Base-by-base conservation (phyloP, 2,329 filamentous ascomycete genomes). In the Lecanicillium sp. region DNA sequence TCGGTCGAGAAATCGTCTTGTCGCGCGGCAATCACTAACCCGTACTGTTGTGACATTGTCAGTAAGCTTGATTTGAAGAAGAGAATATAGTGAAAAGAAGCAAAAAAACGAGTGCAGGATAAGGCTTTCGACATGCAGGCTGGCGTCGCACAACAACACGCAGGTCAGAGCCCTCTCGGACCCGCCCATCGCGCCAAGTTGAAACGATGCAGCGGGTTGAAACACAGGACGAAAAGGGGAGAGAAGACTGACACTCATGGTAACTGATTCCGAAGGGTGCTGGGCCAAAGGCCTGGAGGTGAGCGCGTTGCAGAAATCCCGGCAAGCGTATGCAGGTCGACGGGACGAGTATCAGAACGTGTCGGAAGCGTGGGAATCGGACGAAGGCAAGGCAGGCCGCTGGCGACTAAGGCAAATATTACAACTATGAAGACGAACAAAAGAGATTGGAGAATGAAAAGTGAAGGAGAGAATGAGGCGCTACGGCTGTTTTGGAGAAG, bases 21-120 rank as follows among this genome's bases (percentile, higher is more conserved):
- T 6, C 22, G 15, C 14, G 31, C 17, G 41, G 41, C 45, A 43
- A 45, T 34, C 47, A 70, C 68, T 62, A 59, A 75, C 71, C 71
- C 69, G 70, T 75, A 75, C 71, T 75, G 62, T 48, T 48, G 46
- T 39, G 46, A 22, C 43, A 49, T 51, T 39, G 50, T 59, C 48
- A 59, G 55, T 47, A 47, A 44, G 22, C 11, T 25, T 6, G 22
- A 25, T 11, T 11, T 41, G 38, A 33, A 41, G 33, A 38, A 41
- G 33, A 38, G 29, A 35, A 33, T 28, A 36, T 29, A 32, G 27
- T 42, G 28, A 33, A 18, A 25, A 11, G 11, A 25, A 11, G 22
- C 11, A 25, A 25, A 25, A 48, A 47, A 45, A 50, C 44, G 37
- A 45, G 43, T 45, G 42, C 13, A 43, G 37, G 18, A 19, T 37